phyloP scores from a whole-genome alignment of 495 filamentous ascomycete genomes.

The Xylaria palmicola region DNA sequence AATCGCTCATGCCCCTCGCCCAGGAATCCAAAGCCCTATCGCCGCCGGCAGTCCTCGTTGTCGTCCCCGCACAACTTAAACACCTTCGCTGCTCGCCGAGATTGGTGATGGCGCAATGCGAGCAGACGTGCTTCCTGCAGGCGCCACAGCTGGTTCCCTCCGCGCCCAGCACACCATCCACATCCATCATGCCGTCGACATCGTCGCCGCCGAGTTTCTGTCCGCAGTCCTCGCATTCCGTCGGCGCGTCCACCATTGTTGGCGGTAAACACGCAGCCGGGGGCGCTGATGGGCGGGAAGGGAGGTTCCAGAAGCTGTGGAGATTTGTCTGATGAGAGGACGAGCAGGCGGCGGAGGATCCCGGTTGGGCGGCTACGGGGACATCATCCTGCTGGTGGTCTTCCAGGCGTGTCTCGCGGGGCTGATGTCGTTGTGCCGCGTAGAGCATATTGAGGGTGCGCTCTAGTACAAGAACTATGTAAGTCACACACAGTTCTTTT shows the following conservation, averaged over 20 bases:
- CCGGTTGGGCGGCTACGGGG: constrained; percentile 16
- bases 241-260: constrained; percentile 15
- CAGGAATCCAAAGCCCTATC: not conserved
- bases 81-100: constrained; percentile 46
- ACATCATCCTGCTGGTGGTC: constrained; percentile 7
- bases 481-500: constrained; percentile 3
- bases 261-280: not conserved
- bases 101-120: constrained; percentile 48
- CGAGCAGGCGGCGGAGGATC: not conserved
- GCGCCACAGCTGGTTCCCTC: constrained; percentile 30
- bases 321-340: constrained; percentile 38
- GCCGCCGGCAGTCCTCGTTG: not conserved
- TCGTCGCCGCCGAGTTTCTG: constrained; percentile 23
- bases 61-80: constrained; percentile 39
- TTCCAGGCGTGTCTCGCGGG: not conserved
- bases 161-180: constrained; percentile 22
- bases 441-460: constrained; percentile 47
- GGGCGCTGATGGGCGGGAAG: constrained; percentile 17
- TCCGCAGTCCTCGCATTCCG: constrained; percentile 47
- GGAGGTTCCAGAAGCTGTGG: constrained; percentile 50
- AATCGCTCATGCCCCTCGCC: constrained; percentile 6
- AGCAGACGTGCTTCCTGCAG: constrained; percentile 49
- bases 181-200: constrained; percentile 30
- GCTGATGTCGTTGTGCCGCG: constrained; percentile 43
- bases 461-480: constrained; percentile 31